These are phyloP conservation scores for Leishmania guyanensis DNA, from an alignment of 208 protist genomes.

Conservation along the genomic window DNA sequence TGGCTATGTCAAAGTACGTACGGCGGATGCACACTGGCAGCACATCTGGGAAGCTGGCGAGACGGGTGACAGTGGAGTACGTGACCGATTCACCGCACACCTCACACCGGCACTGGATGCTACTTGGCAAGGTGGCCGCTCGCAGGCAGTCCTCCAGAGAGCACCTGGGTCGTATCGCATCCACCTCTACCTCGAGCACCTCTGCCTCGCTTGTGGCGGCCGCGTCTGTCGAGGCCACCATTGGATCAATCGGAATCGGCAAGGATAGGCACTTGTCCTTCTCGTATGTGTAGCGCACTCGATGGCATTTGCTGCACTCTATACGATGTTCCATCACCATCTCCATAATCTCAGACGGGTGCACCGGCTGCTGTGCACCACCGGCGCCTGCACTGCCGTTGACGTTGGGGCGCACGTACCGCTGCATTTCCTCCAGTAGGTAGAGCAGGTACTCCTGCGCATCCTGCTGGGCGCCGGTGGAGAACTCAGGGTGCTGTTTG, in stretches of 20 bases:
- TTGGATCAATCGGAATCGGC: conserved; percentile 80
- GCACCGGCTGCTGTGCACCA: conserved; percentile 2
- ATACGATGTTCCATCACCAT: conserved; percentile 89
- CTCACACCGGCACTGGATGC: conserved; percentile 76
- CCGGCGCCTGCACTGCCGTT: background rate
- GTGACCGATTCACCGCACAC: conserved; percentile 46
- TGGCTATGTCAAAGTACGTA: conserved; percentile 79
- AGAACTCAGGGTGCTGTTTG: conserved; percentile 95
- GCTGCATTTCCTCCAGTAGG: conserved; percentile 86
- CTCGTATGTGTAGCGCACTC: conserved; percentile 89
- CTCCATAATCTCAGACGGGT: conserved; percentile 69
- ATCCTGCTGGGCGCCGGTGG: conserved; percentile 95
- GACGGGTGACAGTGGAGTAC: conserved; percentile 58
- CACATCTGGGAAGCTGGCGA: conserved; percentile 88
- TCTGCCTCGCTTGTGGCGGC: conserved; percentile 27
- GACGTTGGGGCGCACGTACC: conserved; percentile 49
- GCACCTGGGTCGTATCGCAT: conserved; percentile 51
- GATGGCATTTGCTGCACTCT: conserved; percentile 80
- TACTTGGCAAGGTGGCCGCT: conserved; percentile 27
- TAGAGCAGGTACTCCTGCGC: conserved; percentile 95
- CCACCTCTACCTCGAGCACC: conserved; percentile 59
- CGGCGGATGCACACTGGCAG: conserved; percentile 78
- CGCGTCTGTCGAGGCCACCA: conserved; percentile 32
- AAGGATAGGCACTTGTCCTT: conserved; percentile 89
- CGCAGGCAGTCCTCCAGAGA: conserved; percentile 72